Evolutionary conservation across 176 grass and related monocot genomes (phyloP), one percentile per base, ranked within the genome.

Genomic region (Secale cereale): DNA sequence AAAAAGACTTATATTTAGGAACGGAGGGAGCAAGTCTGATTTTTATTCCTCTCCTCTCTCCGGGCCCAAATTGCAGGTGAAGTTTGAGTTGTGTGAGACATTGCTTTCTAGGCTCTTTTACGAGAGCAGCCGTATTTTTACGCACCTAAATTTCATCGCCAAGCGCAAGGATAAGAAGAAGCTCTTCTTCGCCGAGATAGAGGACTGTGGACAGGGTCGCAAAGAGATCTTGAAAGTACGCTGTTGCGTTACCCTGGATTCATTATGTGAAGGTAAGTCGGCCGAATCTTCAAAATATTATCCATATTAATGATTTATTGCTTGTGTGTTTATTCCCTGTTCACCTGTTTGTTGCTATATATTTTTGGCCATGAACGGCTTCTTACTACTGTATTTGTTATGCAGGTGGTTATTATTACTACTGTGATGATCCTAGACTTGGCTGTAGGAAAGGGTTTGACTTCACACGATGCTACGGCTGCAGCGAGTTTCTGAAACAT

Each of bases 361-460:
- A 45, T 45, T n/a, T n/a, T 45, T 72, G 37, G 41, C 35, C 40
- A 35, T 40, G 5, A 6, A 70, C 23, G 35, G 9, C 48, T 22
- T 45, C 40, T 72, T 72, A 16, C 16, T 72, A 43, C 41, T 43
- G 41, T 43, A 26, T 41, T 71, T 71, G 5, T 19, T 43, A 11
- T 45, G 70, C 37, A 72, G 70, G 70, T 72, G 37, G 70, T 72
- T 72, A 72, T 45, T 72, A 72, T 45, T 72, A 72, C 41, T n/a
- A 72, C n/a, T 40, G 6, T 15, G 1, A 25, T 72, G 12, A 43
- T 43, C 70, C n/a, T 72, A 72, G 36, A 11, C n/a, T 25, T 43
- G 36, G 11, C 69, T 6, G 37, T 71, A 71, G 37, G 12, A 43
- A 72, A 72, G n/a, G 6, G 12, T 14, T 72, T 72, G 69, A 72